Conservation (phyloP, 345 rosid species). For the Eucalyptus curtisii region DNA sequence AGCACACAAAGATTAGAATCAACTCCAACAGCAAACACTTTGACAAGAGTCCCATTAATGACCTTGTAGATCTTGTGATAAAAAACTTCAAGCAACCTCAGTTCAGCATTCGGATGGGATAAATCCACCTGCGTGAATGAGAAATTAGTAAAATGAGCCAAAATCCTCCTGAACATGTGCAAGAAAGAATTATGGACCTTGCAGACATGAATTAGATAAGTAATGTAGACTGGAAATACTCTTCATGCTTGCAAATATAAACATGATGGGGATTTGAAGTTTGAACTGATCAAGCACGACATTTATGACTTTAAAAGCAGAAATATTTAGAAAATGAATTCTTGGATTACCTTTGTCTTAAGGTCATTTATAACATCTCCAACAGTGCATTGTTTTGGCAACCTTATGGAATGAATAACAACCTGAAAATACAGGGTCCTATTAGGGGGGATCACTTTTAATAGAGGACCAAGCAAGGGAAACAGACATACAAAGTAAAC, state of each 20-base stretch:
- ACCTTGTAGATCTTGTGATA: constrained; percentile 76
- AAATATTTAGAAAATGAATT: background rate
- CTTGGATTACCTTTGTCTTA: constrained; percentile 34
- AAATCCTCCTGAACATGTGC: background rate
- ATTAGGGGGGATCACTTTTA: background rate
- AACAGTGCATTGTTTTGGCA: constrained; percentile 65
- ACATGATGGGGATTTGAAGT: background rate
- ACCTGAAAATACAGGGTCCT: constrained; percentile 18
- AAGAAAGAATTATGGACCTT: background rate
- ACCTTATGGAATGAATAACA: constrained; percentile 47
- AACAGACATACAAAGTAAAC: constrained; percentile 8
- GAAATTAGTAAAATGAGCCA: background rate
- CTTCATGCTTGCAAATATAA: background rate
- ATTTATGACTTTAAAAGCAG: background rate
- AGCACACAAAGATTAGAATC: background rate
- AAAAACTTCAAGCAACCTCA: constrained; percentile 62
- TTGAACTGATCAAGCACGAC: background rate
- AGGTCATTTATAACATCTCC: constrained; percentile 65
- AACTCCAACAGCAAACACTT: background rate
- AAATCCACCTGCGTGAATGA: constrained; percentile 39
- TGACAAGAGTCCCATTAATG: background rate
- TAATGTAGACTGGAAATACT: background rate
- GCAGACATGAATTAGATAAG: background rate
- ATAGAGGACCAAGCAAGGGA: background rate
- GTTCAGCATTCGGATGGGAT: constrained; percentile 54